Evolutionary conservation across 371 early-diverging fungal species (phyloP).

Genomic region (Nematocida homosporus): DNA sequence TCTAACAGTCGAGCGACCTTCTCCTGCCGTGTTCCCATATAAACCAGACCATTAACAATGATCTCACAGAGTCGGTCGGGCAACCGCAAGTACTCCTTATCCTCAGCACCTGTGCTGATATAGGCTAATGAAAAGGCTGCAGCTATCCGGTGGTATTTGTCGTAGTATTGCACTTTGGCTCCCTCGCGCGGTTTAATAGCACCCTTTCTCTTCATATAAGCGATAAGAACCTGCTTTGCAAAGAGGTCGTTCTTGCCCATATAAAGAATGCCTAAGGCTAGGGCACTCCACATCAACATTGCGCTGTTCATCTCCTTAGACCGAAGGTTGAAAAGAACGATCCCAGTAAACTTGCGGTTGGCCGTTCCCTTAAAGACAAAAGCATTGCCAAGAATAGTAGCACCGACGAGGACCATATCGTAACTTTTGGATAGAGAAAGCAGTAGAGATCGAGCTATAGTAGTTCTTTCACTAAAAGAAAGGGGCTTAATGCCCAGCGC

Average conservation of each 20-base stretch:
- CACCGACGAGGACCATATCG: conserved; percentile 40
- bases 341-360: conserved; percentile 14
- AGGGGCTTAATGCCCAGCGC: conserved; percentile 2
- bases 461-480: conserved; percentile 10
- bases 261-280: conserved; percentile 38
- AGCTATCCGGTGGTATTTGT: conserved; percentile 40
- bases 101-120: neutral
- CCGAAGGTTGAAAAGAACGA: conserved; percentile 31
- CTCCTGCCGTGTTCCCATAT: conserved; percentile 33
- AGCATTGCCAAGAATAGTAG: conserved; percentile 51
- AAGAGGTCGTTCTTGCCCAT: conserved; percentile 44
- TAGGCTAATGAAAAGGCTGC: conserved; percentile 38
- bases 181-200: neutral
- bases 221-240: conserved; percentile 38
- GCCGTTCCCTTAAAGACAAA: conserved; percentile 35
- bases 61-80: conserved; percentile 50
- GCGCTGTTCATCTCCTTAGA: neutral
- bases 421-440: conserved; percentile 43
- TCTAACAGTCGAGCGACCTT: conserved; percentile 25
- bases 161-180: conserved; percentile 30
- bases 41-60: conserved; percentile 42
- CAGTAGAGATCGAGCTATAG: conserved; percentile 25
- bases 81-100: conserved; percentile 36
- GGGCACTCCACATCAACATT: conserved; percentile 49
- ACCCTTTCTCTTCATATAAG: conserved; percentile 42